A percentile compares a stretch with the other conserved stretches of the same genome.
phyloP scores from a whole-genome alignment of 306 rosid genomes.

The Neltuma alba region DNA sequence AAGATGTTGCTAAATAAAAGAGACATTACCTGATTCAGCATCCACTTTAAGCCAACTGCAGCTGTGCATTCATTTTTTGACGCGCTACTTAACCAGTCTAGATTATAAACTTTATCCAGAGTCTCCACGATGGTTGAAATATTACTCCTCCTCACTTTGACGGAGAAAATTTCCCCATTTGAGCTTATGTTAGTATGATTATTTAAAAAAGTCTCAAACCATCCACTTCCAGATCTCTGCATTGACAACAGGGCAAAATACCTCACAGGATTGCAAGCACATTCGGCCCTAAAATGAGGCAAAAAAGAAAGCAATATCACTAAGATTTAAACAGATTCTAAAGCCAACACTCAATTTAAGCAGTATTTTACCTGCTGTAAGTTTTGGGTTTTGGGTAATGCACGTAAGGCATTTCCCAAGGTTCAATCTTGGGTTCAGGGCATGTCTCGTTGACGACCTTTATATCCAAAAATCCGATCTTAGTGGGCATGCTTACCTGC shows the following conservation, averaged over 20 bases:
- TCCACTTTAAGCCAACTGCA: conserved; percentile 99
- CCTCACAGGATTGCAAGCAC: conserved; percentile 86
- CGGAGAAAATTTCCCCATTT: conserved; percentile 94
- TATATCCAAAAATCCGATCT: conserved; percentile 54
- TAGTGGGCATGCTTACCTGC: conserved; percentile 68
- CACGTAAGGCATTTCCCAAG: conserved; percentile 68
- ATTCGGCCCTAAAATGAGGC: conserved; percentile 70
- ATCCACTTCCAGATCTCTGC: conserved; percentile 99
- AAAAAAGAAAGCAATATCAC: conserved; percentile 32
- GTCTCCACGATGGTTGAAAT: conserved; percentile 82
- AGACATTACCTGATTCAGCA: conserved; percentile 92
- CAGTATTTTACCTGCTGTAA: conserved; percentile 72
- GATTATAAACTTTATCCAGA: conserved; percentile 78
- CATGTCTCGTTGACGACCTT: conserved; percentile 65
- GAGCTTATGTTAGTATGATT: conserved; percentile 94
- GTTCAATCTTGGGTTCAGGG: conserved; percentile 70
- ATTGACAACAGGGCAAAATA: conserved; percentile 84
- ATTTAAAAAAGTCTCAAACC: conserved; percentile 97
- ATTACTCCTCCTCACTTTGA: conserved; percentile 88
- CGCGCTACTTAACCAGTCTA: conserved; percentile 93
- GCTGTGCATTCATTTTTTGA: conserved; percentile 96
- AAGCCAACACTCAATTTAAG: conserved; percentile 30
- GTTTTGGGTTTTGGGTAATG: conserved; percentile 87
- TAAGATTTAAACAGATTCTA: conserved; percentile 29
- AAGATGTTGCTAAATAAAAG: conserved; percentile 16